These are phyloP conservation scores for Tetrahymena malaccensis DNA, from an alignment of 73 alveolate species.

Conservation along the genomic window DNA sequence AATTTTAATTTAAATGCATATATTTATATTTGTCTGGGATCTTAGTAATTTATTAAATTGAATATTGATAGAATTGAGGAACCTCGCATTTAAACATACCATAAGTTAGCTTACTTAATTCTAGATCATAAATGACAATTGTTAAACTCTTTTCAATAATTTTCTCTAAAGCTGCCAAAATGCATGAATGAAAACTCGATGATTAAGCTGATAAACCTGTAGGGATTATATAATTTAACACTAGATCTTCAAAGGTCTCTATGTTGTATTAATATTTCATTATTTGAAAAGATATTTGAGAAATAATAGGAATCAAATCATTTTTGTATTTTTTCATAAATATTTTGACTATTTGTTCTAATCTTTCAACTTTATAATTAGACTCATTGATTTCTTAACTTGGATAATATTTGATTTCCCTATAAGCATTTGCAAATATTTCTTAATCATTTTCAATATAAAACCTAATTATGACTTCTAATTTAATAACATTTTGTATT, in stretches of 20 bases:
- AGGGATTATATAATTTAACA: not conserved
- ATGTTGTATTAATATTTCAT: not conserved
- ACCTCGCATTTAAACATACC: not conserved
- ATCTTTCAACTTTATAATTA: not conserved
- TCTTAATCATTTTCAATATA: not conserved
- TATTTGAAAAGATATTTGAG: not conserved
- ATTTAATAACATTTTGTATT: not conserved
- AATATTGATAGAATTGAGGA: not conserved
- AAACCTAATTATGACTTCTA: not conserved
- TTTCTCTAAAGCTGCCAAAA: not conserved
- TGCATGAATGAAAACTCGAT: not conserved
- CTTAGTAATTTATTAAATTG: not conserved
- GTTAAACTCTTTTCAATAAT: not conserved
- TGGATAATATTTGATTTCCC: not conserved
- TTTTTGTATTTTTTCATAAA: not conserved
- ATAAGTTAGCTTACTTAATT: not conserved
- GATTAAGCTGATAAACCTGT: not conserved
- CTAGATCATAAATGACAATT: not conserved
- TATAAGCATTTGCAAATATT: not conserved
- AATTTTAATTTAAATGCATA: not conserved
- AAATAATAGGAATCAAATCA: not conserved
- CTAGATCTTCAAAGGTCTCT: not conserved
- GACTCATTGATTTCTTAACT: not conserved
- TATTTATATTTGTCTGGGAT: not conserved
- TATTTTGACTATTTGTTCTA: not conserved